Percentiles rank a stretch among this genome's conserved stretches.
phyloP scores from a whole-genome alignment of 345 rosid genomes.

The Euphorbia tirucalli region DNA sequence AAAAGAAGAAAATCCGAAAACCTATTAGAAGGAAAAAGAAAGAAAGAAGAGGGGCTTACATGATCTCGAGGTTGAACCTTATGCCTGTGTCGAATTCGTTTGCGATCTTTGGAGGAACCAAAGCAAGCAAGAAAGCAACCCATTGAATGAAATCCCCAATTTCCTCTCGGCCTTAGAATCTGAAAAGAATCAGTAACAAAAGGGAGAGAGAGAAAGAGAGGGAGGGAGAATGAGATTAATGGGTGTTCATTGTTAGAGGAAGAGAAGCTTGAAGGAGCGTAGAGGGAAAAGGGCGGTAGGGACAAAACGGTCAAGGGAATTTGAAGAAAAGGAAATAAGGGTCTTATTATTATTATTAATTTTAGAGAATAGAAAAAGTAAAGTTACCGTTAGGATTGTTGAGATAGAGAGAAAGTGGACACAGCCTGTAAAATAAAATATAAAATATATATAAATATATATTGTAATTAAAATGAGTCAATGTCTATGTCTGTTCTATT shows the following conservation, averaged over 20 bases:
- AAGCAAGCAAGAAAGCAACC: constrained; percentile 85
- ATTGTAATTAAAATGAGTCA: background rate
- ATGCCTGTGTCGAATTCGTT: constrained; percentile 39
- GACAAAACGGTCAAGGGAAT: constrained; percentile 38
- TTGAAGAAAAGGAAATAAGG: constrained; percentile 19
- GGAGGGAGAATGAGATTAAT: background rate
- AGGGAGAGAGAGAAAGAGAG: background rate
- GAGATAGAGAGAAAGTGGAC: constrained; percentile 4
- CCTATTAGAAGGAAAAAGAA: background rate
- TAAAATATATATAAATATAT: too few species aligned
- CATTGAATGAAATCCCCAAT: constrained; percentile 34
- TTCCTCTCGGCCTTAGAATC: background rate
- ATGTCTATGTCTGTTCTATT: too few species aligned
- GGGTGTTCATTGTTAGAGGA: constrained; percentile 30
- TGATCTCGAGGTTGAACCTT: constrained; percentile 45
- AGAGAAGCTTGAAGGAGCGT: constrained; percentile 16
- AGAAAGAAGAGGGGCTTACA: constrained; percentile 28
- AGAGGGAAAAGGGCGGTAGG: constrained; percentile 25
- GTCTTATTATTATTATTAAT: constrained; percentile 10
- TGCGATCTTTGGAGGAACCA: constrained; percentile 72
- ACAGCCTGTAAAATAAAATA: constrained; percentile 27
- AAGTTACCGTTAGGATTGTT: constrained; percentile 59
- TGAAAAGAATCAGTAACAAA: background rate
- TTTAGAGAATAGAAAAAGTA: constrained; percentile 20
- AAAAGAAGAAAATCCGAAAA: background rate